Evolutionary conservation across 495 filamentous ascomycete genomes (phyloP), one percentile per base, ranked within the genome.

Genomic region (Penicillium turbatum): DNA sequence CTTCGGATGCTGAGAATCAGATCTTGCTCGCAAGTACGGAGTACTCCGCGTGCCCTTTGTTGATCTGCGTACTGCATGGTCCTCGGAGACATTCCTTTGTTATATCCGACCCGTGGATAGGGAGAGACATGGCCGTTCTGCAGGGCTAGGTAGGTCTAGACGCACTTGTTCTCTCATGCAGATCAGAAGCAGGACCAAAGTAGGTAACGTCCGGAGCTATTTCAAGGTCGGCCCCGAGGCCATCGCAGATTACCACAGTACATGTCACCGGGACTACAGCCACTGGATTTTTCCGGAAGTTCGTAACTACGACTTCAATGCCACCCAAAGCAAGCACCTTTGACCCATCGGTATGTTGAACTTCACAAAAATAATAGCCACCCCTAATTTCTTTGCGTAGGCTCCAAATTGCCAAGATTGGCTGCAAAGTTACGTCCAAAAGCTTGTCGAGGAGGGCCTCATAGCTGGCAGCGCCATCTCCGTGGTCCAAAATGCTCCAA

Each of bases 381-480:
- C 36, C 13, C n/a, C 36, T 38, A 17, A 38, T 38, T 9, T 16
- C 16, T 17, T 46, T n/a, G n/a, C 5, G 6, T 32, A 46, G 27
- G 43, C 43, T 7, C 43, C 43, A 31, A 46, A 31, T 29, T 46
- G 43, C 27, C 43, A 46, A 46, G 43, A 46, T 31, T 46, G 43
- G 43, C 21, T 46, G 43, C 21, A 31, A 29, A 46, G 9, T 17
- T 46, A 46, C 15, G 13, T 31, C 27, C 15, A 32, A 27, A 29
- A 46, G 21, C 43, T 32, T 46, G 27, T 29, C 11, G 43, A 46
- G n/a, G 43, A 46, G 13, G 43, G 43, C 6, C 17, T 30, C 9
- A 34, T 46, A 2, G 21, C 27, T 46, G 21, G 43, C 10, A 46
- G 43, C 30, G 43, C 43, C 13, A 29, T 46, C 13, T 46, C 29